Percentiles rank a stretch among this genome's conserved stretches.
These are phyloP conservation scores for Zopfochytrium polystomum DNA, from an alignment of 371 early-diverging fungal genomes.

Conservation along the genomic window DNA sequence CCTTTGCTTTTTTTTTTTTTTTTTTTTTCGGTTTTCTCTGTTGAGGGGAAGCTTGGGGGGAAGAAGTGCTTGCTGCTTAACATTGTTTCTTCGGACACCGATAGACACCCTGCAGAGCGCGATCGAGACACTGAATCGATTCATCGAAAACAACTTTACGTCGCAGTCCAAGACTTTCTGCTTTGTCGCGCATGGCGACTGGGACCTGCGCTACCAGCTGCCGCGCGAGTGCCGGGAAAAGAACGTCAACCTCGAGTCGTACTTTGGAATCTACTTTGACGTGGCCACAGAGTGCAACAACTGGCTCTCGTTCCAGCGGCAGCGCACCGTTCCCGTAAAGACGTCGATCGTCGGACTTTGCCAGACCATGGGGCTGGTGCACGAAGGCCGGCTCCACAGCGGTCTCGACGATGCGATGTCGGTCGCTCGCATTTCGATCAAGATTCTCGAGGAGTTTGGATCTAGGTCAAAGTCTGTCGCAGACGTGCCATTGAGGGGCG, in stretches of 20 bases:
- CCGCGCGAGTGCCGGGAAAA: slow-evolving; percentile 71
- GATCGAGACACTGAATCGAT: slow-evolving; percentile 55
- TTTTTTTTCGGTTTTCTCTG: not conserved
- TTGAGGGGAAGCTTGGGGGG: too few relatives aligned
- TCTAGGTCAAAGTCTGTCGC: slow-evolving; percentile 17
- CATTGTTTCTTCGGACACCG: not conserved
- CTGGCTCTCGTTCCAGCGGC: slow-evolving; percentile 46
- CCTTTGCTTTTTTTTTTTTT: not conserved
- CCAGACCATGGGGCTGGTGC: slow-evolving; percentile 52
- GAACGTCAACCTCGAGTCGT: slow-evolving; percentile 57
- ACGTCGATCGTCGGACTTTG: slow-evolving; percentile 62
- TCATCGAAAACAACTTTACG: slow-evolving; percentile 57
- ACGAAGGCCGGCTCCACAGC: slow-evolving; percentile 52
- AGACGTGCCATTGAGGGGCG: slow-evolving; percentile 34
- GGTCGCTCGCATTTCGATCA: slow-evolving; percentile 53
- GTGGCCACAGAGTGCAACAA: slow-evolving; percentile 61
- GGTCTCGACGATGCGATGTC: slow-evolving; percentile 62
- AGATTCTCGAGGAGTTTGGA: slow-evolving; percentile 14
- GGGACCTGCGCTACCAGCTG: slow-evolving; percentile 70
- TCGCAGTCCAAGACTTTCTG: slow-evolving; percentile 61
- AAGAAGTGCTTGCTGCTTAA: slow-evolving; percentile 5
- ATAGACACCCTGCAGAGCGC: slow-evolving; percentile 54
- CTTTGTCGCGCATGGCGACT: slow-evolving; percentile 74
- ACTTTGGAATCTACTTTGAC: slow-evolving; percentile 69
- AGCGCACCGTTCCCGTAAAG: slow-evolving; percentile 43